A percentile compares a stretch with the other conserved stretches of the same genome.
Evolutionary conservation across 176 grass and related monocot species (phyloP).

Genomic region (Paspalum vaginatum): DNA sequence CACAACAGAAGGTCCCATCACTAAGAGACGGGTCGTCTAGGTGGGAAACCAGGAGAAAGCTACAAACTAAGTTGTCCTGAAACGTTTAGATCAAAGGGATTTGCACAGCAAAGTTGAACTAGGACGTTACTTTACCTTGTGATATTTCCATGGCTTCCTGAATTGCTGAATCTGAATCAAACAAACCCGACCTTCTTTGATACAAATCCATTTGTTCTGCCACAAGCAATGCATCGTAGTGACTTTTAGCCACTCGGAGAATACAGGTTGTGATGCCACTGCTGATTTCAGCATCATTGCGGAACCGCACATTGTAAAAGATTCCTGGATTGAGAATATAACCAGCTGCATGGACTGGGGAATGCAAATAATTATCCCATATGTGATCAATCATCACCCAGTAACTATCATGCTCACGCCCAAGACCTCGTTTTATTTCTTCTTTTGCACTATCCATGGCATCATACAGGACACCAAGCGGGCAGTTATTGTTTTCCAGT

Average conservation of each 20-base stretch:
- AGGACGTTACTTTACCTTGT: slow-evolving; percentile 57
- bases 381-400: slow-evolving; percentile 66
- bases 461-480: slow-evolving; percentile 77
- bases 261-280: slow-evolving; percentile 62
- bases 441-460: slow-evolving; percentile 81
- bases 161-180: slow-evolving; percentile 46
- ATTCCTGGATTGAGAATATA: slow-evolving; percentile 74
- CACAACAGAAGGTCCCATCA: background rate
- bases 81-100: background rate
- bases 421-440: slow-evolving; percentile 53
- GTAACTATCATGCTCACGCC: slow-evolving; percentile 41
- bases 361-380: slow-evolving; percentile 78
- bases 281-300: slow-evolving; percentile 62
- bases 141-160: slow-evolving; percentile 43
- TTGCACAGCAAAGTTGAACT: background rate
- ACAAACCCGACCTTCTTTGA: slow-evolving; percentile 43
- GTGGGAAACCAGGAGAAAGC: background rate
- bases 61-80: background rate
- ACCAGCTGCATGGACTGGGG: slow-evolving; percentile 67
- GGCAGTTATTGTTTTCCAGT: slow-evolving; percentile 50
- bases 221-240: slow-evolving; percentile 33
- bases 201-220: slow-evolving; percentile 67
- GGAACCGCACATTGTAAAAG: slow-evolving; percentile 53
- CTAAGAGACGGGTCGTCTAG: background rate
- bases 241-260: slow-evolving; percentile 33